Conservation (phyloP, 192 early-diverging fungal species). For the Coemansia sp. region DNA sequence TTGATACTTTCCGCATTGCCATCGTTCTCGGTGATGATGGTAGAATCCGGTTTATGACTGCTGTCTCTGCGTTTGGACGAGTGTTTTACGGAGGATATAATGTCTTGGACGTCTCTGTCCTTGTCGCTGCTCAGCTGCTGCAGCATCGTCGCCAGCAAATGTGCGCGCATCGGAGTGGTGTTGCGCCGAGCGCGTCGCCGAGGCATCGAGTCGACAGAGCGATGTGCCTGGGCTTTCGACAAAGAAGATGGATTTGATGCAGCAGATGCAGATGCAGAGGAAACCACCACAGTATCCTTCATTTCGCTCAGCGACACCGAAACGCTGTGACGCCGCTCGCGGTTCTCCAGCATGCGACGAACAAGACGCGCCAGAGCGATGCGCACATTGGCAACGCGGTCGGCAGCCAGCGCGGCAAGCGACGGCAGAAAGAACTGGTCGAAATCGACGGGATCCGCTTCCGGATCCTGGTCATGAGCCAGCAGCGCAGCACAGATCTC, state of each 20-base stretch:
- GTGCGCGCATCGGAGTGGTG: conserved; percentile 53
- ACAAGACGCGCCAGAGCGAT: conserved; percentile 68
- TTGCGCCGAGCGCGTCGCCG: conserved; percentile 32
- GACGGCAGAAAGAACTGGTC: conserved; percentile 69
- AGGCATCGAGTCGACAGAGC: conserved; percentile 28
- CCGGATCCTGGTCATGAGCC: conserved; percentile 59
- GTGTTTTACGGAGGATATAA: background rate
- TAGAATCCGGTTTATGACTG: background rate
- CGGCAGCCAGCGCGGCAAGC: conserved; percentile 59
- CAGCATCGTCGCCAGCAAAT: conserved; percentile 49
- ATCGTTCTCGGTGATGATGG: too few species aligned
- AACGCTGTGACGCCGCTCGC: conserved; percentile 41
- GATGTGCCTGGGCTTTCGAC: conserved; percentile 13
- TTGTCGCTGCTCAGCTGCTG: conserved; percentile 42
- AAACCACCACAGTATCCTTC: conserved; percentile 7
- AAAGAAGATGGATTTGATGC: background rate
- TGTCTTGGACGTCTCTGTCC: conserved; percentile 50
- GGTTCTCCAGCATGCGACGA: conserved; percentile 46
- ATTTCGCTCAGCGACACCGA: conserved; percentile 32
- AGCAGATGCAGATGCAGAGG: background rate
- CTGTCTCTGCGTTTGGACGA: background rate
- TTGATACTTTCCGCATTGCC: background rate
- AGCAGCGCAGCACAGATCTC: conserved; percentile 71
- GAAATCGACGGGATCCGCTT: conserved; percentile 60
- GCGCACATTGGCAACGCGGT: conserved; percentile 71